Evolutionary conservation across 2,329 filamentous ascomycete species (phyloP).

Genomic region (Hymenotorrendiella dingleyae): DNA sequence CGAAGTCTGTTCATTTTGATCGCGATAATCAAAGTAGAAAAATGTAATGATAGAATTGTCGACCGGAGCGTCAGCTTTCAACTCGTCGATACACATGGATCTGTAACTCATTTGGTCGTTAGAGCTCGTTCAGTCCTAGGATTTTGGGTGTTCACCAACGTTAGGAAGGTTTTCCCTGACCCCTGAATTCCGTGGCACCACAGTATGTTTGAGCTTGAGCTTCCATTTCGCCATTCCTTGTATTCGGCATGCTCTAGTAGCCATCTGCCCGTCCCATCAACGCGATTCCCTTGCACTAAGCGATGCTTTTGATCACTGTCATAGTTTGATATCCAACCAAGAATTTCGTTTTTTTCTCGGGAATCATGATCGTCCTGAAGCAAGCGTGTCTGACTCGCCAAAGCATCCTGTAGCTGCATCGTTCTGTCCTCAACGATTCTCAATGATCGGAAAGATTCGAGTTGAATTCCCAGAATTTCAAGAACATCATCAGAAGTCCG

Average conservation of each 20-base stretch:
- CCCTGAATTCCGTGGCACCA: no score
- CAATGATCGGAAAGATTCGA: background rate
- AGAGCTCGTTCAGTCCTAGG: no score
- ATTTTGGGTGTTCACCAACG: background rate
- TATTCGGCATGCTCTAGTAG: no score
- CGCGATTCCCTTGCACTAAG: no score
- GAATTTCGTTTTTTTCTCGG: background rate
- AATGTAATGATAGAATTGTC: background rate
- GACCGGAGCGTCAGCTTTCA: no score
- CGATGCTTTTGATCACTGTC: no score
- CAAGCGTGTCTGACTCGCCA: background rate
- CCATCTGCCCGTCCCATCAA: no score
- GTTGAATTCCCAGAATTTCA: background rate
- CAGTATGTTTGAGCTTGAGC: no score
- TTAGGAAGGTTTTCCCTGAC: background rate
- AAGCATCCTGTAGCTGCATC: background rate
- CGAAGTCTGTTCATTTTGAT: background rate
- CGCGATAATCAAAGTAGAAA: background rate
- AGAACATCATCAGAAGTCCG: background rate
- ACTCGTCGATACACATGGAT: no score
- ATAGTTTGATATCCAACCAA: no score
- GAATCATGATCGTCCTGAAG: background rate
- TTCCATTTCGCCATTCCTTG: no score
- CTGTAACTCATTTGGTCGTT: no score
- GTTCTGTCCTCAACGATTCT: background rate